Conservation (phyloP, 495 filamentous ascomycete species). For the Aspergillus sclerotiicarbonarius region DNA sequence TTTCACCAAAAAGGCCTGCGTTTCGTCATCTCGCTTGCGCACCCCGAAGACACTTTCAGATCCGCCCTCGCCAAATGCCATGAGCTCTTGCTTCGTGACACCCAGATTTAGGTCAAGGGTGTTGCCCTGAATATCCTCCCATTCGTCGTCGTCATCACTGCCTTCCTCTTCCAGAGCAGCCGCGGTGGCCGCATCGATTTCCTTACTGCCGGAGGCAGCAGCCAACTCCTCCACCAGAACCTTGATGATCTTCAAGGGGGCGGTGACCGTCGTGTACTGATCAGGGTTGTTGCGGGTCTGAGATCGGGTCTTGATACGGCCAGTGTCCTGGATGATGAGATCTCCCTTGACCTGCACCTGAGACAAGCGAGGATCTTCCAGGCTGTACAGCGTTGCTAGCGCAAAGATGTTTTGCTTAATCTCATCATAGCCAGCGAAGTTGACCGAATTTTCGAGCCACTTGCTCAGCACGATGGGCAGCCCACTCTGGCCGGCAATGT, state of each 20-base stretch:
- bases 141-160: conserved; percentile 70
- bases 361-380: conserved; percentile 77
- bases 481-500: conserved; percentile 69
- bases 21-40: conserved; percentile 85
- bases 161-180: conserved; percentile 55
- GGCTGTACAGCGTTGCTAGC: conserved; percentile 79
- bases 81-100: conserved; percentile 68
- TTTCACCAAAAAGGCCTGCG: conserved; percentile 73
- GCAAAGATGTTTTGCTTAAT: conserved; percentile 96
- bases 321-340: conserved; percentile 74
- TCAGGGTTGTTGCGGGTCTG: conserved; percentile 82
- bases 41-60: conserved; percentile 50
- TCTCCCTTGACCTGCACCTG: conserved; percentile 88
- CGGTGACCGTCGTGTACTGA: conserved; percentile 82
- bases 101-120: conserved; percentile 68
- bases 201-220: conserved; percentile 55
- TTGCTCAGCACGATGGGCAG: conserved; percentile 85
- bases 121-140: conserved; percentile 81
- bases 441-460: conserved; percentile 95
- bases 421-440: conserved; percentile 94
- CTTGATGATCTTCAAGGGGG: conserved; percentile 92
- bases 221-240: conserved; percentile 86
- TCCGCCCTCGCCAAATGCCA: conserved; percentile 67
- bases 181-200: conserved; percentile 54
- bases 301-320: conserved; percentile 90